Conservation (phyloP, 1,139 yeast genomes). For the Entelexis sorbosivorans region DNA sequence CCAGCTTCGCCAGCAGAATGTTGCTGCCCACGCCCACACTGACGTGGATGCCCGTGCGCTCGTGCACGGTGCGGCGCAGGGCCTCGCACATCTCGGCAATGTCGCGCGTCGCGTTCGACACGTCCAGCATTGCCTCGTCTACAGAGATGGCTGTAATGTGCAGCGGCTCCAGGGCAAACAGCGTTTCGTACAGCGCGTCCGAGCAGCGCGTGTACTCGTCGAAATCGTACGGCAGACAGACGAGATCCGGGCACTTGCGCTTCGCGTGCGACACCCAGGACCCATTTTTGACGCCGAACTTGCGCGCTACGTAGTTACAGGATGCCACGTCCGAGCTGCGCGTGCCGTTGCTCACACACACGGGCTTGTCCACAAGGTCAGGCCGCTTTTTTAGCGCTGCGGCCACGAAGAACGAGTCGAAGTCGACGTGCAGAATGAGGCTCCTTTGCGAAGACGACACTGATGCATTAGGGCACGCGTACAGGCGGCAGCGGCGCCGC, state of each 20-base stretch:
- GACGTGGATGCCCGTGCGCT: constrained; percentile 50
- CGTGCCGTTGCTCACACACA: constrained; percentile 76
- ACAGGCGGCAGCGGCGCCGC: constrained; percentile 44
- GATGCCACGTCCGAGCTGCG: constrained; percentile 68
- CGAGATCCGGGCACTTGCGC: constrained; percentile 51
- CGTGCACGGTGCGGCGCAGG: constrained; percentile 40
- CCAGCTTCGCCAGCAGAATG: constrained; percentile 68
- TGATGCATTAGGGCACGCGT: background rate
- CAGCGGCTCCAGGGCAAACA: constrained; percentile 39
- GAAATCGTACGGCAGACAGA: constrained; percentile 61
- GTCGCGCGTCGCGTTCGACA: constrained; percentile 33
- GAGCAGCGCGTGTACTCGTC: constrained; percentile 56
- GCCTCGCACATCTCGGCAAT: constrained; percentile 22
- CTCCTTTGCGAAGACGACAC: constrained; percentile 15
- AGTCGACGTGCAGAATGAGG: constrained; percentile 68
- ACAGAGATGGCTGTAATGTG: constrained; percentile 73
- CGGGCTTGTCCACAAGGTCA: constrained; percentile 43
- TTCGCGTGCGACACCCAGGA: constrained; percentile 74
- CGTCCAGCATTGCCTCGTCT: constrained; percentile 78
- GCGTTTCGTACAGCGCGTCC: constrained; percentile 41
- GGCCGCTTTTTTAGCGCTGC: constrained; percentile 59
- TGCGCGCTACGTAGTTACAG: constrained; percentile 77
- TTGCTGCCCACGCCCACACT: constrained; percentile 70
- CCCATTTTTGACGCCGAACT: constrained; percentile 66
- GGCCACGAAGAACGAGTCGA: constrained; percentile 87